Evolutionary conservation across 1,284 basidiomycete genomes (phyloP), one percentile per base, ranked within the genome.

Genomic region (Trichosporon sp.): DNA sequence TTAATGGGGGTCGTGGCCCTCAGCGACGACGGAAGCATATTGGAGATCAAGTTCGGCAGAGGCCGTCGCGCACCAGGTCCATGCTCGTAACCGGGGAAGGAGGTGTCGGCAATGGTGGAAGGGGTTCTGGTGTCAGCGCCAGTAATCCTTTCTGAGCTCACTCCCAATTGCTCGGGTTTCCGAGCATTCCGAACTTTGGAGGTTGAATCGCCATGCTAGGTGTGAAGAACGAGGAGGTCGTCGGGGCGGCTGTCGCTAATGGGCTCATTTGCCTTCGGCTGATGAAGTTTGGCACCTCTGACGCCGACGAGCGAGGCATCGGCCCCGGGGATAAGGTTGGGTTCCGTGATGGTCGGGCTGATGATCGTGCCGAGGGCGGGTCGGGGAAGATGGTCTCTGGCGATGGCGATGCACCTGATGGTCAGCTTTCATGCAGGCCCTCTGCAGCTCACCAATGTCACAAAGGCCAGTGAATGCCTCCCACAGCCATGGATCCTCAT

Each of bases 391-490:
- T 64, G 0, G 67, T 29, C 25, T 79, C 76, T 2, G 67, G 31
- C 13, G 75, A 35, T 2, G 78, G 76, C 21, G 77, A 73, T 7
- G 73, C 71, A 31, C 78, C 77, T 78, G 68, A 12, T 11, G 12
- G 11, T 68, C 65, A 70, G 62, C 34, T 8, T 32, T 29, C 11
- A 42, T 64, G 11, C 11, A 64, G 13, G 13, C 13, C 3, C 7
- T 32, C n/a, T n/a, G 1, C 2, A 29, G 85, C 87, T 74, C 74
- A 92, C 95, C 94, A 47, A 93, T 84, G 65, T 88, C 84, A 80
- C 94, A 97, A 31, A 98, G 83, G 0, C 92, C 93, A 74, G 93
- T 91, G 78, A 95, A 93, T 0, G 95, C 95, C 81, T 98, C 95
- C 94, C 94, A 97, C 62, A 95, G 83, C 83, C 92, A 88, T 25